phyloP scores from a whole-genome alignment of 495 filamentous ascomycete species.

The Daldinia grandis region DNA sequence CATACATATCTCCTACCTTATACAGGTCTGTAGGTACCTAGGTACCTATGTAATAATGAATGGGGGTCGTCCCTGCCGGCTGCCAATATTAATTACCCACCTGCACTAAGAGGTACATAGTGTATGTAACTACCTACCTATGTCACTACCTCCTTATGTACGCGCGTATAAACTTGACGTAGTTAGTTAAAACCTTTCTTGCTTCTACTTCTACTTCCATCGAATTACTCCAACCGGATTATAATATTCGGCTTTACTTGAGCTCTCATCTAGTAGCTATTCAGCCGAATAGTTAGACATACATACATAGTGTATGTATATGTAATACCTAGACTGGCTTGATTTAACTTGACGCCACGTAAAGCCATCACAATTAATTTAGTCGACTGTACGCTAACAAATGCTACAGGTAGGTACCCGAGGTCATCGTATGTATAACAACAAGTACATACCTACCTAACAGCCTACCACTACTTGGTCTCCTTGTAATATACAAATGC shows the following conservation, averaged over 20 bases:
- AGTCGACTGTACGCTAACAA: background rate
- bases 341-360: background rate
- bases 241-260: constrained; percentile 6
- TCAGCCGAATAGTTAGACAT: background rate
- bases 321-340: background rate
- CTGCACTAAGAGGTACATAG: background rate
- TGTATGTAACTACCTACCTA: no score
- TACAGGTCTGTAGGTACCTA: no score
- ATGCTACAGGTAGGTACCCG: background rate
- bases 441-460: no score
- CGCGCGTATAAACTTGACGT: constrained; percentile 24
- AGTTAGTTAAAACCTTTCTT: constrained; percentile 13
- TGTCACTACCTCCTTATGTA: background rate
- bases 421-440: background rate
- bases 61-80: background rate
- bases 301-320: background rate
- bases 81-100: background rate
- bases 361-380: background rate
- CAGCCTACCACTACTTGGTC: no score
- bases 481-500: no score
- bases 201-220: background rate
- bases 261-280: background rate
- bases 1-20: background rate
- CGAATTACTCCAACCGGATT: background rate
- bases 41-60: no score